Conservation (phyloP, 441 rosid genomes). For the Aquilaria agallochum region DNA sequence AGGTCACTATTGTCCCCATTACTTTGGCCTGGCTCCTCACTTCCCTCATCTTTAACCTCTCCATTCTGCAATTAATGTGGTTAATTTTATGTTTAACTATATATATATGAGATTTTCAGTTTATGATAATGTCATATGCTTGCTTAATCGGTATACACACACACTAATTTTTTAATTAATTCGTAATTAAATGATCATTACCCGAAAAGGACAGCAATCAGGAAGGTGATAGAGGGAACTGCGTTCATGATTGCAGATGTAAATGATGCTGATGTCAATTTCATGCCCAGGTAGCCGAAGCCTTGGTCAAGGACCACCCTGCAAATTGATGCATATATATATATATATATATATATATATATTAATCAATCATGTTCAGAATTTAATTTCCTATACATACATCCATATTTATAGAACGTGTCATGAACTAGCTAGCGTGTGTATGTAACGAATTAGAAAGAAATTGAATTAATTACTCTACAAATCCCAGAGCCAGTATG, state of each 20-base stretch:
- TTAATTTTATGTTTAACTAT: not conserved
- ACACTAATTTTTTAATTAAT: too few species aligned
- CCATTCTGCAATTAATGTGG: conserved; percentile 31
- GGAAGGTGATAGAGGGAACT: conserved; percentile 68
- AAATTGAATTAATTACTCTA: conserved; percentile 41
- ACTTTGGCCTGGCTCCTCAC: conserved; percentile 51
- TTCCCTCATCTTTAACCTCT: conserved; percentile 43
- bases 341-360: conserved; percentile 4
- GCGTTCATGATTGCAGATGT: conserved; percentile 63
- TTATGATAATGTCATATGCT: not conserved
- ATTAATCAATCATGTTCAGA: too few species aligned
- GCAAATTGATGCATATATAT: conserved; percentile 7
- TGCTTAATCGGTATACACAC: not conserved
- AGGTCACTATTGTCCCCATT: conserved; percentile 51
- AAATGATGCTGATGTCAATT: conserved; percentile 63
- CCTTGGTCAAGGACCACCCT: conserved; percentile 85
- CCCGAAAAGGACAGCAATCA: conserved; percentile 58
- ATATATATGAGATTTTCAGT: not conserved
- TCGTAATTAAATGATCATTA: conserved; percentile 14
- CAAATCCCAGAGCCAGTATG: conserved; percentile 55
- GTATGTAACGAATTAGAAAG: not conserved
- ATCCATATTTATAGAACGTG: too few species aligned
- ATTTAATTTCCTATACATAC: too few species aligned
- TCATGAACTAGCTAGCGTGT: not conserved
- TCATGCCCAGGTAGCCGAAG: conserved; percentile 60